A percentile compares a stretch with the other conserved stretches of the same genome.
Evolutionary conservation across 495 filamentous ascomycete species (phyloP).

Genomic region (Podospora sp.): DNA sequence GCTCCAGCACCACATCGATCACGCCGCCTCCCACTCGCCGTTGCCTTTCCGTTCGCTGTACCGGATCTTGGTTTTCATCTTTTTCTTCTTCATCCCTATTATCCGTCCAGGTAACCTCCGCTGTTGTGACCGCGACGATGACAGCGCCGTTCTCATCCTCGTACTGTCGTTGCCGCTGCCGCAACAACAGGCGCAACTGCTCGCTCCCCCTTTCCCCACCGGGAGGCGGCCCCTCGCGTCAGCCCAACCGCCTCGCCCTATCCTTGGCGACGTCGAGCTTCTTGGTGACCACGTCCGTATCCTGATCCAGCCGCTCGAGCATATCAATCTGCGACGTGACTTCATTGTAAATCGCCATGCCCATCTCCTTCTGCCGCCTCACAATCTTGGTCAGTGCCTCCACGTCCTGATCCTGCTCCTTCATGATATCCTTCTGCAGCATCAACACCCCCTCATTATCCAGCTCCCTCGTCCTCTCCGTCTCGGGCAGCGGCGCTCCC

Average conservation of each 20-base stretch:
- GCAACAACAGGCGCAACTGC: not conserved
- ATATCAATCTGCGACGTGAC: constrained; percentile 81
- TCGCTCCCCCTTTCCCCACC: constrained; percentile 1
- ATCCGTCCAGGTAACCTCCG: constrained; percentile 5
- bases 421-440: constrained; percentile 80
- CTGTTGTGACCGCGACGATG: not conserved
- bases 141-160: not conserved
- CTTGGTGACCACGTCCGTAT: constrained; percentile 68
- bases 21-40: constrained; percentile 18
- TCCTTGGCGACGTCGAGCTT: constrained; percentile 87
- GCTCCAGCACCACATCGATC: constrained; percentile 30
- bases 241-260: constrained; percentile 69
- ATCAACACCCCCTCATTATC: constrained; percentile 89
- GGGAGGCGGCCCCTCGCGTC: constrained; percentile 29
- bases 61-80: not conserved
- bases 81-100: constrained; percentile 16
- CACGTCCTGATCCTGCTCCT: constrained; percentile 82
- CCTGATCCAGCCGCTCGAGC: constrained; percentile 73
- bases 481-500: constrained; percentile 77
- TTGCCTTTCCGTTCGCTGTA: constrained; percentile 9
- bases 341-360: constrained; percentile 81
- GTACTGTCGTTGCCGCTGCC: not conserved
- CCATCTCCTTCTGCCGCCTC: constrained; percentile 80
- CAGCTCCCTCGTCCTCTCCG: constrained; percentile 80
- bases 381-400: constrained; percentile 76